Base-by-base conservation (phyloP, 108 stramenopile genomes). In the Stephanodiscus minutulus region DNA sequence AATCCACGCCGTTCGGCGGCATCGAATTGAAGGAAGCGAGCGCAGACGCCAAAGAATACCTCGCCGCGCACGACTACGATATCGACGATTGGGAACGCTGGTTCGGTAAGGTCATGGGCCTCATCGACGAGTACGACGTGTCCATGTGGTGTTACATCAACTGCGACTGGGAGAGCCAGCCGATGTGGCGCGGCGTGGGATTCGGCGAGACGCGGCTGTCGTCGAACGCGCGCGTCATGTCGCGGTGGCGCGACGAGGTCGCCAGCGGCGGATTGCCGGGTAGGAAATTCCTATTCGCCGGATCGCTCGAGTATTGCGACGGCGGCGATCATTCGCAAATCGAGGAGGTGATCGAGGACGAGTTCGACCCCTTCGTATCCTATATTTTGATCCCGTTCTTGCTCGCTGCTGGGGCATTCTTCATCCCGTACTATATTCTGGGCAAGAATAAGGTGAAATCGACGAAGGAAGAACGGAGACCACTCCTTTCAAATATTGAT, bases 131-230 rank as follows among this genome's bases (percentile, higher is more conserved):
- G 18, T 88, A 90, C 44, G 90, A 92, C 67, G 85, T 96, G 48
- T 77, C 71, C 7, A 91, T 96, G 90, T 96, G 91, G 91, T 87
- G 79, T n/a, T 96, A 94, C 78, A 96, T 96, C 52, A 84, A 96
- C 73, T 87, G 90, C 49, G 86, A 96, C 71, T 96, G 95, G 95
- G 90, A 91, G 18, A 57, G 68, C 11, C 88, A 90, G 66, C 86
- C 90, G 1, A 88, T 91, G 89, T 96, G 95, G 95, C 74, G 81
- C 11, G 74, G 66, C 50, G 73, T 87, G 54, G 93, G 93, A 18
- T 96, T 93, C 87, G 95, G 95, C 31, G 90, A 96, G 55, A 89
- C 88, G 24, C 85, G 91, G 29, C 37, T 93, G 12, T 73, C 83
- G 15, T 75, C 87, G 1, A 84, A 86, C 72, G 47, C 55, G 13